phyloP scores from a whole-genome alignment of 352 stramenopile genomes.

The Blastocystis sp. region DNA sequence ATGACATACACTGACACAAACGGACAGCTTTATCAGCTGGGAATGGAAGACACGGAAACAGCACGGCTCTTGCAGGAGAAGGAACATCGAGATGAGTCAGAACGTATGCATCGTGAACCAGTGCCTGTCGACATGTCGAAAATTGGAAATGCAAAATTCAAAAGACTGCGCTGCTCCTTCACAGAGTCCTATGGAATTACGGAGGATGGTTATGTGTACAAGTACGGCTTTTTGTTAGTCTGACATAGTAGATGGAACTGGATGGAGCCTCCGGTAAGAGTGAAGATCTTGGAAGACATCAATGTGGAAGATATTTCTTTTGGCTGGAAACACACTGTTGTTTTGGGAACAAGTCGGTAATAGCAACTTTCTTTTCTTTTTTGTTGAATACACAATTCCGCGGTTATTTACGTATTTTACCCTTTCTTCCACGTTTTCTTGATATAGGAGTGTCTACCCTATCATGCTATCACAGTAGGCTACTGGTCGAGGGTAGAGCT shows the following conservation, averaged over 20 bases:
- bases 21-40: constrained; percentile 39
- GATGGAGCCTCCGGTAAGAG: neutral
- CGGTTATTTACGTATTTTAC: neutral
- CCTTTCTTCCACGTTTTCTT: neutral
- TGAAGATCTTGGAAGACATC: constrained; percentile 57
- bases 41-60: constrained; percentile 39
- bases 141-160: constrained; percentile 9
- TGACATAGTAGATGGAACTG: constrained; percentile 52
- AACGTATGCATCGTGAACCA: constrained; percentile 43
- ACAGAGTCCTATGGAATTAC: constrained; percentile 61
- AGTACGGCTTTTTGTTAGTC: neutral
- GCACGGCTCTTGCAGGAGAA: neutral
- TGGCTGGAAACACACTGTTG: constrained; percentile 54
- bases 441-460: neutral
- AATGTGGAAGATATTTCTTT: constrained; percentile 60
- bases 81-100: constrained; percentile 1
- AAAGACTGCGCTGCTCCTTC: constrained; percentile 38
- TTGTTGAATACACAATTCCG: neutral
- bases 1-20: constrained; percentile 33
- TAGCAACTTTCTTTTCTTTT: neutral
- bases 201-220: constrained; percentile 57
- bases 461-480: constrained; percentile 16
- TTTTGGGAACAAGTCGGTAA: constrained; percentile 44
- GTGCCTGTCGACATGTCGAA: constrained; percentile 21
- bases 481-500: neutral